Evolutionary conservation across 257 asterid genomes (phyloP), one percentile per base, ranked within the genome.

Genomic region (Solanum sitiens): DNA sequence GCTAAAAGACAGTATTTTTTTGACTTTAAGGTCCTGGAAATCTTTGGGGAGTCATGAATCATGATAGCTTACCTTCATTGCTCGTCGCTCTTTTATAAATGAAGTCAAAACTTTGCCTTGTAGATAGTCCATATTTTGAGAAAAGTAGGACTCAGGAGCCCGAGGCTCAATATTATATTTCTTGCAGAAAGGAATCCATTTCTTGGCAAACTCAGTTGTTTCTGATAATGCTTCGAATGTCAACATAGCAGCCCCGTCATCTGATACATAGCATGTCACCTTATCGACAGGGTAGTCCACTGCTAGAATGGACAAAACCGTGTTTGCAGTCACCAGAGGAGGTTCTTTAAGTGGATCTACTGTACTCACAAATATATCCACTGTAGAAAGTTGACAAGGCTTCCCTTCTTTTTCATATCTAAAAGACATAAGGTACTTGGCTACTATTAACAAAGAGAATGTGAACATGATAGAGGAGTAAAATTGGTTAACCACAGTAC

Each of bases 141-240:
- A 47, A 33, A 90, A 90, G 67, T 90, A 90, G 63, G 88, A 83
- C 76, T 90, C 92, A 8, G 92, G 92, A 45, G 92, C 89, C 53
- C 92, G 88, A 50, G 90, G 92, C 86, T 90, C 92, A 40, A 89
- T 89, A 23, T 25, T 75, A 67, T 73, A 90, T 45, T 86, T 90
- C 86, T 90, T 90, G 87, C 90, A 89, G 44, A 90, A 90, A 10
- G 92, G 92, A 3, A 89, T 91, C 92, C 92, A 90, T 35, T 89
- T 87, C 85, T 71, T 86, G 2, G 92, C 89, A 70, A 89, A 90
- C 39, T 90, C 90, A 7, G 89, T 59, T 65, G 91, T 87, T 63
- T 87, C 90, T 30, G 92, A 89, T 68, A 90, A 61, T 33, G 89
- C 88, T 87, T 89, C 92, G 35, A 90, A 90, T 9, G 91, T 90